phyloP scores from a whole-genome alignment of 192 early-diverging fungal species.

The Spinellus fusiger region DNA sequence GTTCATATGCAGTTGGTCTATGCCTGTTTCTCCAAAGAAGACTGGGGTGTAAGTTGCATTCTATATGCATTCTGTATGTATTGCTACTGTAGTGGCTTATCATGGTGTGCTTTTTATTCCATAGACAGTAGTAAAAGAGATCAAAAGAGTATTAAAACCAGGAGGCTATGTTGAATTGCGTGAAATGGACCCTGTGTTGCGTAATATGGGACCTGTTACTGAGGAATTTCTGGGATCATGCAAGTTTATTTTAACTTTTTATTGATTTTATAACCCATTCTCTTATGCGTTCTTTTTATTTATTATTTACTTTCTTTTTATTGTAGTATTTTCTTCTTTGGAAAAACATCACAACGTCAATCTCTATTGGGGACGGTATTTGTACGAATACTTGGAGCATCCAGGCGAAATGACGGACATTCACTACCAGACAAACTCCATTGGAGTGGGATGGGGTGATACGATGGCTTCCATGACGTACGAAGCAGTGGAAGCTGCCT shows the following conservation, averaged over 20 bases:
- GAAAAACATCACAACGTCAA: slow-evolving; percentile 1
- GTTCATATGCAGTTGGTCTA: slow-evolving; percentile 21
- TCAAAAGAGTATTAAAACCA: slow-evolving; percentile 21
- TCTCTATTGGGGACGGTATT: slow-evolving; percentile 2
- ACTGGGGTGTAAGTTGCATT: slow-evolving; percentile 12
- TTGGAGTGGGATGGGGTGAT: not conserved
- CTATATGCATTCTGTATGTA: not conserved
- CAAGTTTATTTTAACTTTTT: not conserved
- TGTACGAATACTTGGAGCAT: slow-evolving; percentile 4
- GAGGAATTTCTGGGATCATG: not conserved
- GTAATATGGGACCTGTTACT: slow-evolving; percentile 10
- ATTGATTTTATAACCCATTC: not conserved
- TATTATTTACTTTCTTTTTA: not conserved
- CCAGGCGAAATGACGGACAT: slow-evolving; percentile 10
- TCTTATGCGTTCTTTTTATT: not conserved
- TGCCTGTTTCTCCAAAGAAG: slow-evolving; percentile 8
- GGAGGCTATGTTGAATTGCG: slow-evolving; percentile 37
- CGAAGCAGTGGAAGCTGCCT: not conserved
- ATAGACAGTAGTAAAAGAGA: not conserved
- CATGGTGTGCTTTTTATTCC: no score
- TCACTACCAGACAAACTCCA: not conserved
- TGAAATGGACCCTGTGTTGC: slow-evolving; percentile 23
- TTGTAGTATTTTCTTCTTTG: not conserved
- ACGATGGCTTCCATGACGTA: not conserved
- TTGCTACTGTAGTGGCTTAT: no score